phyloP scores from a whole-genome alignment of 495 filamentous ascomycete species.

The Oleoguttula mirabilis region DNA sequence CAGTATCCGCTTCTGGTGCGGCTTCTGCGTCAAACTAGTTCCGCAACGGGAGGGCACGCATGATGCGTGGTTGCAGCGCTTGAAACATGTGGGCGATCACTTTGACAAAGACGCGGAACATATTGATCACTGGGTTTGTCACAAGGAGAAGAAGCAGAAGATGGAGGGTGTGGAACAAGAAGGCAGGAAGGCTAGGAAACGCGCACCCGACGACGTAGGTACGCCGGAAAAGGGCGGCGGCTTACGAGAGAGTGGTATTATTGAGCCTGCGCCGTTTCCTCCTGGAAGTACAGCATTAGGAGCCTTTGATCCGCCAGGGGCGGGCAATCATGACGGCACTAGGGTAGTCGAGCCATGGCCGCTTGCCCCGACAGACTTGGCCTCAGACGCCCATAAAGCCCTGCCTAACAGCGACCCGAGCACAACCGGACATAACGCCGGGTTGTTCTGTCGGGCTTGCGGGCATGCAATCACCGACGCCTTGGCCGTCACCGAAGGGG shows the following conservation, averaged over 20 bases:
- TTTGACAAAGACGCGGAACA: constrained; percentile 43
- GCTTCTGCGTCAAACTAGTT: constrained; percentile 59
- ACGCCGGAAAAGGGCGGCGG: not conserved
- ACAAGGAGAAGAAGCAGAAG: constrained; percentile 24
- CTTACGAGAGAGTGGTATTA: not conserved
- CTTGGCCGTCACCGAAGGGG: too few species aligned
- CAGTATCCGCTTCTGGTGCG: constrained; percentile 74
- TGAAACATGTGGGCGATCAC: constrained; percentile 80
- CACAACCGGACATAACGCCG: too few species aligned
- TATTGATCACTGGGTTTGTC: constrained; percentile 39
- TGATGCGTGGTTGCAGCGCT: constrained; percentile 57
- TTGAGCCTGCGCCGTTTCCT: not conserved
- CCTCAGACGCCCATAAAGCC: too few species aligned
- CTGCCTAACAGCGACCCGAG: too few species aligned
- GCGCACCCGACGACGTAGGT: not conserved
- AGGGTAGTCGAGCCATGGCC: too few species aligned
- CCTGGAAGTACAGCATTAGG: not conserved
- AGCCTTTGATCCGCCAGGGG: not conserved
- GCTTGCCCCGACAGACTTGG: too few species aligned
- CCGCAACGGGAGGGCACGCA: constrained; percentile 33
- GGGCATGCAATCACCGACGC: too few species aligned
- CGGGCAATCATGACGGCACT: too few species aligned
- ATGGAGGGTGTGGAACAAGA: too few species aligned
- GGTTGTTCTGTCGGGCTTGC: too few species aligned
- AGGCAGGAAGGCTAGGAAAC: not conserved